Evolutionary conservation across 345 rosid species (phyloP), one percentile per base, ranked within the genome.

Genomic region (Eucalyptus pauciflora): DNA sequence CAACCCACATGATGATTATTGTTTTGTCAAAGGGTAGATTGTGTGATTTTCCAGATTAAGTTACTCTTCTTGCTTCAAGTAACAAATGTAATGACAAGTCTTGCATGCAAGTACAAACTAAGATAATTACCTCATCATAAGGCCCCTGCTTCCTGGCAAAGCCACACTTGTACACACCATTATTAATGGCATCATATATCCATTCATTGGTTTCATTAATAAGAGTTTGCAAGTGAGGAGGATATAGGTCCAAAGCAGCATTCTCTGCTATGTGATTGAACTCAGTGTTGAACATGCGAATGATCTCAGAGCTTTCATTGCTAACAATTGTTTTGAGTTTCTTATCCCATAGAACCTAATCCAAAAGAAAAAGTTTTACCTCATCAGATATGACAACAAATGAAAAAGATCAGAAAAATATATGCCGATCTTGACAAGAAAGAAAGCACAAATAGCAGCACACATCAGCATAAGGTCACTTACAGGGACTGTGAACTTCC

Each of bases 401-500:
- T 22, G 86, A 64, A 90, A 31, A 80, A 24, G 50, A 87, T 54
- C 58, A 56, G 33, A 58, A 69, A 50, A n/a, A 50, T 60, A 20
- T 20, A 41, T 20, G 85, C 85, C 27, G 0, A 41, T 76, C 8
- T 76, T 56, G 48, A 15, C 41, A 45, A 64, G 31, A 79, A 80
- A 52, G 46, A 49, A 56, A 88, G 56, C 48, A 89, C 56, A 41
- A 29, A 41, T n/a, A 76, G 83, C 29, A 76, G 48, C 83, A 76
- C 48, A 37, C 48, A 22, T 76, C 81, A 41, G 33, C 56, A 52
- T 27, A 52, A 43, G 52, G 50, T 56, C 79, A 94, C 99, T 89
- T 94, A 96, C 99, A 86, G 99, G 99, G 90, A 96, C 98, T 2
- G 98, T 95, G 92, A 92, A 97, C 91, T 96, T 97, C 69, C 97